phyloP scores from a whole-genome alignment of 2,329 filamentous ascomycete species.

The Colletotrichum eremochloae region DNA sequence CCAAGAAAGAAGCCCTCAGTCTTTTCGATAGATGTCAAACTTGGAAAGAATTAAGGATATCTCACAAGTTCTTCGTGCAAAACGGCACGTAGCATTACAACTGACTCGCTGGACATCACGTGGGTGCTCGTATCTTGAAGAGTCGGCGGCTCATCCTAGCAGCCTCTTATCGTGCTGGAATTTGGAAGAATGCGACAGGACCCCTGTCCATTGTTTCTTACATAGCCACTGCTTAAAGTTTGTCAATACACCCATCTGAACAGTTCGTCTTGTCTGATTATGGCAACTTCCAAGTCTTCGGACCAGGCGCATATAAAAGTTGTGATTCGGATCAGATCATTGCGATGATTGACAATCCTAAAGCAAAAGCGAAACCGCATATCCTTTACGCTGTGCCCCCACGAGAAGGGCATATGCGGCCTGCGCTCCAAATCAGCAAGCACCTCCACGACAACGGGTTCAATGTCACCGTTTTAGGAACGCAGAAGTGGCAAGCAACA shows the following conservation, averaged over 20 bases:
- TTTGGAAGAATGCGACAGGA: no score
- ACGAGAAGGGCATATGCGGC: slow-evolving; percentile 32
- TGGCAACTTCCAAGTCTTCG: no score
- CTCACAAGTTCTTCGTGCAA: no score
- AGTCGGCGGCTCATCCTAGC: no score
- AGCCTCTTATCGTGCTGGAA: background rate
- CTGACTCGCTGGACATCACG: background rate
- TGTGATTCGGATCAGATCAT: background rate
- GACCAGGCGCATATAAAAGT: background rate
- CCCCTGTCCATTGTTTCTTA: background rate
- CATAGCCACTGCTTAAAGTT: no score
- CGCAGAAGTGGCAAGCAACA: slow-evolving; percentile 1
- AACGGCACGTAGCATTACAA: background rate
- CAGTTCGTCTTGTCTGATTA: background rate
- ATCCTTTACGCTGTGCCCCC: slow-evolving; percentile 23
- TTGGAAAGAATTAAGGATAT: background rate
- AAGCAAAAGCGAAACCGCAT: background rate
- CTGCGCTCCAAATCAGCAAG: slow-evolving; percentile 26
- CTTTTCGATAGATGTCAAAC: no score
- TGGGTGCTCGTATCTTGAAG: background rate
- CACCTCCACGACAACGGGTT: slow-evolving; percentile 16
- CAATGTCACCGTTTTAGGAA: slow-evolving; percentile 21
- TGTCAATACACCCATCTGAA: background rate
- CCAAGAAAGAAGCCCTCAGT: background rate
- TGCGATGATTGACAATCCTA: background rate